Evolutionary conservation across 257 asterid genomes (phyloP).

Genomic region (Gentiana macrophylla): DNA sequence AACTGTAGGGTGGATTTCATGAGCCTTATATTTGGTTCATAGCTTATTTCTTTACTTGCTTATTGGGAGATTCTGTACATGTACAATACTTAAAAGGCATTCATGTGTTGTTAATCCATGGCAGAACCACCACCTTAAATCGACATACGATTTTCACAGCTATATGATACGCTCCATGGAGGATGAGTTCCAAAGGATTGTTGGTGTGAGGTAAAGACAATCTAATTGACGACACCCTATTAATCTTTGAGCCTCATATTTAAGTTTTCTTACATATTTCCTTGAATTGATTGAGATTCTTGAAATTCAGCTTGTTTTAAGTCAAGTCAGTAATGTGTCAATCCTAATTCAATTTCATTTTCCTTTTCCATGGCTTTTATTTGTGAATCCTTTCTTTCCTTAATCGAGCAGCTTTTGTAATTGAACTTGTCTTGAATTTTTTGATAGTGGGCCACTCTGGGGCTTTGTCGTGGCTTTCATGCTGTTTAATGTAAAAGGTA

Average conservation of each 20-base stretch:
- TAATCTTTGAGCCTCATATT: neutral
- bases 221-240: neutral
- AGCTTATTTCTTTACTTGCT: too few species aligned
- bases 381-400: too few species aligned
- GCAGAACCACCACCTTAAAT: constrained; percentile 98
- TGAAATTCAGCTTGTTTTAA: too few species aligned
- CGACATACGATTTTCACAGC: constrained; percentile 98
- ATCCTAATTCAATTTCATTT: too few species aligned
- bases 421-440: constrained; percentile 11
- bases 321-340: too few species aligned
- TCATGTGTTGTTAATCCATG: constrained; percentile 40
- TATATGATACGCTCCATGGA: constrained; percentile 99
- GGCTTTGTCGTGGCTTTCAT: constrained; percentile 96
- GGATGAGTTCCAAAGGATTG: constrained; percentile 96
- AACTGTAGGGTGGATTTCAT: too few species aligned
- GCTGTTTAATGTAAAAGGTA: constrained; percentile 85
- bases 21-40: too few species aligned
- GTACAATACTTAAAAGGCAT: too few species aligned
- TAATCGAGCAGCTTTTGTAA: constrained; percentile 11
- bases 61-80: neutral
- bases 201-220: constrained; percentile 81
- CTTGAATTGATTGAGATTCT: neutral
- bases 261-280: neutral
- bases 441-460: constrained; percentile 87
- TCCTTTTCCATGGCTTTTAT: too few species aligned